Evolutionary conservation across 345 rosid species (phyloP).

Genomic region (Boechera retrofracta): DNA sequence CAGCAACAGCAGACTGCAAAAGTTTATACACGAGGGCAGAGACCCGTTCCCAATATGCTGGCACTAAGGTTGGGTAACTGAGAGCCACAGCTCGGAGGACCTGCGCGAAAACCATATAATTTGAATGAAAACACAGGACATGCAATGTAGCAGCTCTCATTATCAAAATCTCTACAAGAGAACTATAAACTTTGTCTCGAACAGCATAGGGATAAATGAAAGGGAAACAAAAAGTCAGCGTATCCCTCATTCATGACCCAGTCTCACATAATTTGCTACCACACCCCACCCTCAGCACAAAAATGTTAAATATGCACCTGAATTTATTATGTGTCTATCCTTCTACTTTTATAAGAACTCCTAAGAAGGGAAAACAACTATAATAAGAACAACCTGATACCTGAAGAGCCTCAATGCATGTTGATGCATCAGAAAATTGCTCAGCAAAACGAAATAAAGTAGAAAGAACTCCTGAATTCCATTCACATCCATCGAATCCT

Average conservation of each 20-base stretch:
- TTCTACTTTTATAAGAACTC: conserved; percentile 24
- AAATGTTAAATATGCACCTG: conserved; percentile 16
- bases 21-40: conserved; percentile 58
- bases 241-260: conserved; percentile 14
- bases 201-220: not conserved
- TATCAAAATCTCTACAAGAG: conserved; percentile 16
- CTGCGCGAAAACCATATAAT: conserved; percentile 50
- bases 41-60: conserved; percentile 67
- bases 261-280: not conserved
- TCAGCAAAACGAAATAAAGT: conserved; percentile 64
- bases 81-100: conserved; percentile 84
- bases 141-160: conserved; percentile 25
- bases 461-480: conserved; percentile 61
- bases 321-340: conserved; percentile 16
- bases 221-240: conserved; percentile 26
- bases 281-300: conserved; percentile 26
- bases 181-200: not conserved
- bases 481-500: conserved; percentile 59
- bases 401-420: conserved; percentile 91
- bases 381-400: conserved; percentile 46
- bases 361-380: conserved; percentile 21
- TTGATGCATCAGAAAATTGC: conserved; percentile 53
- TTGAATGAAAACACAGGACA: conserved; percentile 27
- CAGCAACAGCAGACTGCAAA: conserved; percentile 52
- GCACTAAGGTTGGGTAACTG: conserved; percentile 70